Percentiles rank a stretch among this genome's conserved stretches.
These are phyloP conservation scores for Angophora floribunda DNA, from an alignment of 345 rosid species.

Conservation along the genomic window DNA sequence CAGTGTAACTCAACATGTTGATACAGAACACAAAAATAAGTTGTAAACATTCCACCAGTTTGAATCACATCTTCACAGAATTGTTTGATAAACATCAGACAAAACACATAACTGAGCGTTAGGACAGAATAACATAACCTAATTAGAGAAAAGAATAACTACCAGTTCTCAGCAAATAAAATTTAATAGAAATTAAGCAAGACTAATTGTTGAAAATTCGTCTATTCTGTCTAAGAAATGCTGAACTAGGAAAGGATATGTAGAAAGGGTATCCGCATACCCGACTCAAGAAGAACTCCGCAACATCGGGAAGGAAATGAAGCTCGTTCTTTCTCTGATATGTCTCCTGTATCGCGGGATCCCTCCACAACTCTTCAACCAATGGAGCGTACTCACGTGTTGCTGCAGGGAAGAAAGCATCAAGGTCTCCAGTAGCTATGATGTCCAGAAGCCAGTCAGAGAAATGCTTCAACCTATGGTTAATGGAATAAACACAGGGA, in stretches of 20 bases:
- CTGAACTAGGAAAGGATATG: background rate
- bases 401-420: constrained; percentile 98
- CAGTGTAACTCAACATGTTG: background rate
- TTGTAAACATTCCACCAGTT: background rate
- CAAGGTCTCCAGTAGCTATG: constrained; percentile 96
- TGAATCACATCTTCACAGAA: background rate
- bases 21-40: background rate
- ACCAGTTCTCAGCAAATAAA: background rate
- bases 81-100: background rate
- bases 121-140: background rate
- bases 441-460: constrained; percentile 98
- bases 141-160: background rate
- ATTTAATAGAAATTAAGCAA: background rate
- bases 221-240: background rate
- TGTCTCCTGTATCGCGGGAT: constrained; percentile 92
- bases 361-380: constrained; percentile 97
- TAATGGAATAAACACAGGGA: constrained; percentile 64
- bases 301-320: constrained; percentile 93
- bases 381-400: constrained; percentile 97
- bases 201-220: background rate
- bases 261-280: constrained; percentile 18
- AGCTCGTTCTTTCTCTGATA: constrained; percentile 88
- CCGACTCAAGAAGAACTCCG: constrained; percentile 87
- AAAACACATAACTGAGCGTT: background rate
- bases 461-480: constrained; percentile 90